Evolutionary conservation across 2,329 filamentous ascomycete genomes (phyloP).

Genomic region (Curvularia spicifera): DNA sequence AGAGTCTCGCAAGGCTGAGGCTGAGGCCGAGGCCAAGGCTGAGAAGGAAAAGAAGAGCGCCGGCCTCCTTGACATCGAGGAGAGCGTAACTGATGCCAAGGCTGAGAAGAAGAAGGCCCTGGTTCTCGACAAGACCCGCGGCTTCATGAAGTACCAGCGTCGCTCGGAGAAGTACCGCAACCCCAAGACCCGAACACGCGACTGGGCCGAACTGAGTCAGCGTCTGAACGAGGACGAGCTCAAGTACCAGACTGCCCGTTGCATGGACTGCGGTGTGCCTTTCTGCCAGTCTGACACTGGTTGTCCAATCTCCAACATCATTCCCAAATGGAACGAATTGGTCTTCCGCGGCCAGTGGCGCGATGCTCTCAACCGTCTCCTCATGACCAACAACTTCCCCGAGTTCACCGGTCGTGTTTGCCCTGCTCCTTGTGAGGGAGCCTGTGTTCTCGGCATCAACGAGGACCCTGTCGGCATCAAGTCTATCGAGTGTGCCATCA

Average conservation of each 20-base stretch:
- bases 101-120: constrained; percentile 90
- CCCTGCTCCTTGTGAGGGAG: constrained; percentile 94
- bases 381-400: constrained; percentile 99
- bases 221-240: constrained; percentile 92
- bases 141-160: constrained; percentile 97
- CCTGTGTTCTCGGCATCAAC: constrained; percentile 94
- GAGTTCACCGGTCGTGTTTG: constrained; percentile 98
- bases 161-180: constrained; percentile 92
- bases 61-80: constrained; percentile 80
- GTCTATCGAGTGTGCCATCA: constrained; percentile 97
- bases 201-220: constrained; percentile 90
- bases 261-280: constrained; percentile 98
- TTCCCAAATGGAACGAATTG: constrained; percentile 94
- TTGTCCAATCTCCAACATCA: constrained; percentile 96
- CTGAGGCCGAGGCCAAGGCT: constrained; percentile 65
- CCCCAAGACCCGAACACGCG: constrained; percentile 81
- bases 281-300: constrained; percentile 98
- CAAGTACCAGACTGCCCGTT: constrained; percentile 94
- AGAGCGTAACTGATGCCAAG: constrained; percentile 82
- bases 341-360: constrained; percentile 73
- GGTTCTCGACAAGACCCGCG: constrained; percentile 95
- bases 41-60: constrained; percentile 72
- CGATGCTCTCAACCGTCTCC: constrained; percentile 85
- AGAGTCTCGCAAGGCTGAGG: constrained; percentile 60
- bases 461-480: constrained; percentile 98